Evolutionary conservation across 768 basidiomycete species (phyloP).

Genomic region (Mycena vitilis): DNA sequence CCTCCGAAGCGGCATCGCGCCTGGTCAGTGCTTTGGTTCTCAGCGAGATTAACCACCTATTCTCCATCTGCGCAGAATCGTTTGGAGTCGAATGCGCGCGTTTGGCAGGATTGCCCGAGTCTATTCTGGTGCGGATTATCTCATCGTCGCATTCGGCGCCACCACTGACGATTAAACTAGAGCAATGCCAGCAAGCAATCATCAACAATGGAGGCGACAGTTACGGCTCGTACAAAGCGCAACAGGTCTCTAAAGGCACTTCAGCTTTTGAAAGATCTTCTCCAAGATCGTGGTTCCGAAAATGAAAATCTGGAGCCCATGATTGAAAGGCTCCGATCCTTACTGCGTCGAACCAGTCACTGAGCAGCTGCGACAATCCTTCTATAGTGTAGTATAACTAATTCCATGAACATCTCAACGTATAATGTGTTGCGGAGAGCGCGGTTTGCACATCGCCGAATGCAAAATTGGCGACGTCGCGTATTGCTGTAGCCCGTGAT

Average conservation of each 20-base stretch:
- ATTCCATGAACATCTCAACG: too few relatives aligned
- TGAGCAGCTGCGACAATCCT: neutral
- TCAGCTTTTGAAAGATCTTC: conserved; percentile 13
- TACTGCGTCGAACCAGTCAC: neutral
- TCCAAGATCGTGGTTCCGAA: conserved; percentile 4
- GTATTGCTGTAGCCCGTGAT: too few relatives aligned
- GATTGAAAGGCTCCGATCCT: conserved; percentile 14
- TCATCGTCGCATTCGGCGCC: neutral
- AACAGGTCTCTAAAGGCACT: conserved; percentile 57
- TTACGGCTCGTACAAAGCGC: conserved; percentile 37
- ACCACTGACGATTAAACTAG: neutral
- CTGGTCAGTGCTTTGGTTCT: conserved; percentile 48
- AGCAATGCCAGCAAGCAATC: conserved; percentile 67
- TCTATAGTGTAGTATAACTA: too few relatives aligned
- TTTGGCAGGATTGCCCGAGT: conserved; percentile 84
- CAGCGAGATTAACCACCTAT: conserved; percentile 2
- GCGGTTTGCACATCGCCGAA: too few relatives aligned
- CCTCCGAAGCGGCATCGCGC: conserved; percentile 76
- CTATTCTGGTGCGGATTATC: conserved; percentile 56
- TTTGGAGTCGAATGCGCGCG: conserved; percentile 95
- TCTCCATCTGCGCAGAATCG: conserved; percentile 63
- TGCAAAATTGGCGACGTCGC: too few relatives aligned
- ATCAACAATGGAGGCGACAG: conserved; percentile 52
- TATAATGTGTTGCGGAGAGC: too few relatives aligned
- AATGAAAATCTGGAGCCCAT: conserved; percentile 1